Conservation (phyloP, 2,329 filamentous ascomycete species). For the Fusarium kyushuense region DNA sequence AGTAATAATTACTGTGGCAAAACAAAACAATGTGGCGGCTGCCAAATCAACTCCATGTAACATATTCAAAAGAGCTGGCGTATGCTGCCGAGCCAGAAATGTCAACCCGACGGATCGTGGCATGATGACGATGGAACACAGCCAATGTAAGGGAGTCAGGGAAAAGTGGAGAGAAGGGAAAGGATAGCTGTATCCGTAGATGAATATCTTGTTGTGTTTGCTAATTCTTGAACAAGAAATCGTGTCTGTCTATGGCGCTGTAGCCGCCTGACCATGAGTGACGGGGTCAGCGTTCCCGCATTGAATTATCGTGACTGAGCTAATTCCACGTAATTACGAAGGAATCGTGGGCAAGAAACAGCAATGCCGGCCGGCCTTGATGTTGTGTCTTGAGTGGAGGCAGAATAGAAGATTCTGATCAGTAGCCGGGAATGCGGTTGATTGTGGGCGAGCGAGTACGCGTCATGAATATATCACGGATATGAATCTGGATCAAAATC, state of each 20-base stretch:
- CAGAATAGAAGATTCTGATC: conserved; percentile 13
- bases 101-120: conserved; percentile 4
- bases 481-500: neutral
- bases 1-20: neutral
- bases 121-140: neutral
- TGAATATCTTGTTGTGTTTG: neutral
- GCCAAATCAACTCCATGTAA: conserved; percentile 10
- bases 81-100: conserved; percentile 22
- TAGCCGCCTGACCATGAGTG: neutral
- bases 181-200: neutral
- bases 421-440: conserved; percentile 1
- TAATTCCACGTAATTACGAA: conserved; percentile 1
- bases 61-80: conserved; percentile 35
- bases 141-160: conserved; percentile 25
- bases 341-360: neutral
- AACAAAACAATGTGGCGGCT: conserved; percentile 20
- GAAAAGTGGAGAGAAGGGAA: conserved; percentile 28
- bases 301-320: conserved; percentile 13
- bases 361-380: conserved; percentile 25
- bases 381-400: conserved; percentile 2
- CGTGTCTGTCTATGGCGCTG: neutral
- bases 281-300: conserved; percentile 11
- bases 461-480: neutral
- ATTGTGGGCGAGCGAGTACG: neutral
- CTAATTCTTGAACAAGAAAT: neutral